Evolutionary conservation across 805 yeast genomes (phyloP).

Genomic region (Saccharomycopsis fermentans): DNA sequence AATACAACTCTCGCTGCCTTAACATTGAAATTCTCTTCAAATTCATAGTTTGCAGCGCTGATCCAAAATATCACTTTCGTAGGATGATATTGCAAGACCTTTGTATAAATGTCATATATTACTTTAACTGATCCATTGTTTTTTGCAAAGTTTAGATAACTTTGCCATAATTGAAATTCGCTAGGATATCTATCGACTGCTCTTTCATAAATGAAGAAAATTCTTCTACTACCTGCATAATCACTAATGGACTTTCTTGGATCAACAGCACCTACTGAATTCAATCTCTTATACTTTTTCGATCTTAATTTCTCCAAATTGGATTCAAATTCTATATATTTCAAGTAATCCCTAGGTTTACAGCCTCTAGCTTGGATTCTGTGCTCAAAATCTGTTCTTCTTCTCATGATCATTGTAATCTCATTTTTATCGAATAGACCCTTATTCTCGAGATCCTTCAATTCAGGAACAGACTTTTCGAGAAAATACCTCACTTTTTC

Average conservation of each 20-base stretch:
- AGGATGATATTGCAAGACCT: slow-evolving; percentile 81
- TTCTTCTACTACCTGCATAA: slow-evolving; percentile 77
- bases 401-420: slow-evolving; percentile 74
- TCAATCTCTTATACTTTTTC: slow-evolving; percentile 57
- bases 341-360: slow-evolving; percentile 62
- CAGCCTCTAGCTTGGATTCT: slow-evolving; percentile 77
- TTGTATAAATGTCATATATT: slow-evolving; percentile 66
- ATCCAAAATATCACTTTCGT: slow-evolving; percentile 85
- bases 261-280: slow-evolving; percentile 45
- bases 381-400: slow-evolving; percentile 94
- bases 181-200: slow-evolving; percentile 73
- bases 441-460: slow-evolving; percentile 75
- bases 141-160: slow-evolving; percentile 61
- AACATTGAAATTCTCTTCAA: slow-evolving; percentile 79
- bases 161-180: slow-evolving; percentile 68
- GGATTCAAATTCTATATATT: slow-evolving; percentile 70
- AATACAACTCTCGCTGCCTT: slow-evolving; percentile 79
- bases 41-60: slow-evolving; percentile 88
- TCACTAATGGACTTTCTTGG: slow-evolving; percentile 60
- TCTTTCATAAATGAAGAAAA: slow-evolving; percentile 73
- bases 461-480: slow-evolving; percentile 77
- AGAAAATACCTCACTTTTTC: slow-evolving; percentile 41
- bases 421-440: slow-evolving; percentile 79
- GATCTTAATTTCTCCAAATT: slow-evolving; percentile 69
- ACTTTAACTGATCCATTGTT: slow-evolving; percentile 58